These are phyloP conservation scores for Kwoniella sp. DNA, from an alignment of 768 basidiomycete genomes.

Conservation along the genomic window DNA sequence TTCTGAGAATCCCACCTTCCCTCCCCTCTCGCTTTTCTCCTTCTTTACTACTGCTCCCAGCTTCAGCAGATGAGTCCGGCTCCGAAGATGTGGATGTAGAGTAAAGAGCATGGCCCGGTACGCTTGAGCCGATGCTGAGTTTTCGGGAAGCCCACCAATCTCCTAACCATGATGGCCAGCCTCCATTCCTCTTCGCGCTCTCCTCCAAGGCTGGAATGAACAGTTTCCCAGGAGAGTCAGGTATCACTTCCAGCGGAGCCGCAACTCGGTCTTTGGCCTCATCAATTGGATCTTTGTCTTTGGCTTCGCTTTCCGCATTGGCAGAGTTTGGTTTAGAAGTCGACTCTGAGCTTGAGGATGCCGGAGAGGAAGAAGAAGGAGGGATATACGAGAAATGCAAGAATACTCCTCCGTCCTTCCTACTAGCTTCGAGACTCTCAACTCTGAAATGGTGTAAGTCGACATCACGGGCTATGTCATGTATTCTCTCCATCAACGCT, in stretches of 20 bases:
- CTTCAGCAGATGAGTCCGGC: not conserved
- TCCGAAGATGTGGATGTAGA: conserved; percentile 5
- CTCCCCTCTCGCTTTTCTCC: conserved; percentile 13
- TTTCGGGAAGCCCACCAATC: conserved; percentile 40
- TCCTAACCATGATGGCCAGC: conserved; percentile 53
- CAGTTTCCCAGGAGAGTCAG: conserved; percentile 33
- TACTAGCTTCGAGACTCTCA: conserved; percentile 50
- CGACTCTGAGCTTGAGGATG: not conserved
- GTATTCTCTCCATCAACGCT: conserved; percentile 45
- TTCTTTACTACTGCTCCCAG: not conserved
- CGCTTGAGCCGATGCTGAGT: conserved; percentile 5
- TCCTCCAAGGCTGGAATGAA: conserved; percentile 47
- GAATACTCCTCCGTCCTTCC: conserved; percentile 53
- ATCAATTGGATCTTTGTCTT: not conserved
- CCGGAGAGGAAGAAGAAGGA: too few species aligned
- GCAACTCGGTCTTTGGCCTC: conserved; percentile 4
- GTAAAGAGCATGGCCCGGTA: conserved; percentile 44
- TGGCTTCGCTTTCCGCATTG: too few species aligned
- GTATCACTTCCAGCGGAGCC: not conserved
- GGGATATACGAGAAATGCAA: conserved; percentile 53
- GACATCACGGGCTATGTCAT: conserved; percentile 47
- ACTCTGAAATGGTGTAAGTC: conserved; percentile 40
- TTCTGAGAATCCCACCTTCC: conserved; percentile 28
- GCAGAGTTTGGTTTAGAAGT: too few species aligned
- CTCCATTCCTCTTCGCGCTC: conserved; percentile 43